phyloP scores from a whole-genome alignment of 1,284 basidiomycete species.

The Melampsora americana region DNA sequence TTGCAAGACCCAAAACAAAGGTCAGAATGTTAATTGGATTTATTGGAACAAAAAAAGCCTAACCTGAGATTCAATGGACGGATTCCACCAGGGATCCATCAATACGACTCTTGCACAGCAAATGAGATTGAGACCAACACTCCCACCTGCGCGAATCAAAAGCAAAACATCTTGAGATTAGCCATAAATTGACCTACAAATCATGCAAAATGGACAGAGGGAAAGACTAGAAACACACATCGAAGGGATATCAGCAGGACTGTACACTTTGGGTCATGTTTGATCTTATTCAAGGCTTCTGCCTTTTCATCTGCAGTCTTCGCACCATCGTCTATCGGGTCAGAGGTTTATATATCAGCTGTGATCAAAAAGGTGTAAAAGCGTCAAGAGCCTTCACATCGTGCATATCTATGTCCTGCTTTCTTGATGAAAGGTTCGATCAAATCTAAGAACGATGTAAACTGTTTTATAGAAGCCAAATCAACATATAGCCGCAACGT shows the following conservation, averaged over 20 bases:
- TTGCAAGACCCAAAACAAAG: background rate
- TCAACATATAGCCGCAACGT: background rate
- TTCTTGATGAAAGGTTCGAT: slow-evolving; percentile 50
- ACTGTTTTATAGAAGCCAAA: slow-evolving; percentile 44
- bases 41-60: background rate
- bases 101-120: slow-evolving; percentile 61
- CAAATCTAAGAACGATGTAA: slow-evolving; percentile 53
- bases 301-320: slow-evolving; percentile 30
- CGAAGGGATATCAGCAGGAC: slow-evolving; percentile 36
- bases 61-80: slow-evolving; percentile 32
- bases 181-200: too few relatives aligned
- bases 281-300: slow-evolving; percentile 23
- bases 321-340: slow-evolving; percentile 21
- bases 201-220: background rate
- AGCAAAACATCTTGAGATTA: background rate
- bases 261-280: slow-evolving; percentile 22
- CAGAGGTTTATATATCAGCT: slow-evolving; percentile 1
- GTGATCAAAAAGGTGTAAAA: background rate
- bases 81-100: slow-evolving; percentile 45
- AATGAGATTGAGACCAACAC: slow-evolving; percentile 79
- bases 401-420: slow-evolving; percentile 48
- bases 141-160: slow-evolving; percentile 15
- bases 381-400: slow-evolving; percentile 45
- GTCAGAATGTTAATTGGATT: background rate
- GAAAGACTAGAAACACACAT: slow-evolving; percentile 9